These are phyloP conservation scores for Sindora glabra DNA, from an alignment of 306 rosid species.

Conservation along the genomic window DNA sequence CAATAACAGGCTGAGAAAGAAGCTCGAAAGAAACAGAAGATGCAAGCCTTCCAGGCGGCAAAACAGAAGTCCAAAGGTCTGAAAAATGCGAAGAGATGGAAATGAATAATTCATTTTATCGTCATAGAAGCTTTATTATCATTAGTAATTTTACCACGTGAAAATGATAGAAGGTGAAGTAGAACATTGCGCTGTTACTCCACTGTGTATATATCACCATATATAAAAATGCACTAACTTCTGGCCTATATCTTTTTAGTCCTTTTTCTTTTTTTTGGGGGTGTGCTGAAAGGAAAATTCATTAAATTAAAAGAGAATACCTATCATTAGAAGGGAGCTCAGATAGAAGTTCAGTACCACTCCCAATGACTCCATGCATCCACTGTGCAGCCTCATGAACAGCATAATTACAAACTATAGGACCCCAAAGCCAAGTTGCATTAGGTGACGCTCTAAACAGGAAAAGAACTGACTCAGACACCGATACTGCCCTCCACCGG, in stretches of 20 bases:
- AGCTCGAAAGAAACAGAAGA: constrained; percentile 83
- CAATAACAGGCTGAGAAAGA: constrained; percentile 79
- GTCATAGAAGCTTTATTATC: neutral
- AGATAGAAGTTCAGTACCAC: too few relatives aligned
- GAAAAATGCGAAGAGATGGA: constrained; percentile 91
- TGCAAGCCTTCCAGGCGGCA: constrained; percentile 86
- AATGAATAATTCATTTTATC: constrained; percentile 27
- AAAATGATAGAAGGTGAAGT: constrained; percentile 21
- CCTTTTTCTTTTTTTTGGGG: too few relatives aligned
- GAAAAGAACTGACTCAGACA: too few relatives aligned
- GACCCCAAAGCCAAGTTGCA: too few relatives aligned
- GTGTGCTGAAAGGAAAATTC: too few relatives aligned
- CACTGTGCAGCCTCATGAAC: too few relatives aligned
- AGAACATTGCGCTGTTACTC: constrained; percentile 29
- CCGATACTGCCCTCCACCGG: too few relatives aligned
- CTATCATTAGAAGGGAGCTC: too few relatives aligned
- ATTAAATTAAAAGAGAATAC: neutral
- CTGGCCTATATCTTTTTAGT: too few relatives aligned
- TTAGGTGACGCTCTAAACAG: too few relatives aligned
- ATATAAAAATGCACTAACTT: constrained; percentile 27
- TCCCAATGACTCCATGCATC: too few relatives aligned
- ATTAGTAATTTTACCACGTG: constrained; percentile 1
- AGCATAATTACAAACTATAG: too few relatives aligned
- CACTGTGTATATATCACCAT: constrained; percentile 44
- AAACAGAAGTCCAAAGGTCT: constrained; percentile 77